A percentile compares a stretch with the other conserved stretches of the same genome.
Evolutionary conservation across 305 asterid species (phyloP).

Genomic region (Fraxinus paxiana): DNA sequence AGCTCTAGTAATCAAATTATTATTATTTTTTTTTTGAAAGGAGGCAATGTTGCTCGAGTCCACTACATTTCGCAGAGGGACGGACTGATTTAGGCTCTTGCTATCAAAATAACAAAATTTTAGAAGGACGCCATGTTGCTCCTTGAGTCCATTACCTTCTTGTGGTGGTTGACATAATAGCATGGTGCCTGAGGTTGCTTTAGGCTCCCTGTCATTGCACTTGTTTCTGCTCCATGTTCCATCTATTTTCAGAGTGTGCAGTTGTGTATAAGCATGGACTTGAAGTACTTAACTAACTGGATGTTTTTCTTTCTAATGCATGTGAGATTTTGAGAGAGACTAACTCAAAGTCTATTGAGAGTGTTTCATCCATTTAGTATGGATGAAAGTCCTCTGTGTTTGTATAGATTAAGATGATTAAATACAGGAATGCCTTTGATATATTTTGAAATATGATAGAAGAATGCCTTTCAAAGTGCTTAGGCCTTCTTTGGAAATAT

Average conservation of each 20-base stretch:
- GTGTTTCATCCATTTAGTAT: background rate
- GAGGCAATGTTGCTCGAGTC: background rate
- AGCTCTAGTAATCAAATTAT: background rate
- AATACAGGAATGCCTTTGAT: background rate
- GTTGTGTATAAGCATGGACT: background rate
- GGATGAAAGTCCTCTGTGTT: background rate
- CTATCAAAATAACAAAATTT: background rate
- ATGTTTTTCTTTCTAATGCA: background rate
- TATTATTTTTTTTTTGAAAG: background rate
- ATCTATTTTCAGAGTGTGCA: background rate
- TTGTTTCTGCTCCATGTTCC: background rate
- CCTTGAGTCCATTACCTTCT: background rate
- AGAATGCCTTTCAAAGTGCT: background rate
- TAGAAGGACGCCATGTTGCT: background rate
- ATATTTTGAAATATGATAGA: background rate
- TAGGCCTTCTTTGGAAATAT: background rate
- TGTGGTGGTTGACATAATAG: background rate
- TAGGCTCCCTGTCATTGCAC: background rate
- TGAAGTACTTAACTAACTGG: background rate
- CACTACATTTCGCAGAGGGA: background rate
- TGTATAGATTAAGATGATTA: background rate
- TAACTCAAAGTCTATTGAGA: background rate
- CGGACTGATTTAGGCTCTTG: background rate
- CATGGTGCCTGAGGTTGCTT: background rate
- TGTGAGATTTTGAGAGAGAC: background rate